A percentile compares a stretch with the other conserved stretches of the same genome.
phyloP scores from a whole-genome alignment of 495 filamentous ascomycete genomes.

The Daldinia grandis region DNA sequence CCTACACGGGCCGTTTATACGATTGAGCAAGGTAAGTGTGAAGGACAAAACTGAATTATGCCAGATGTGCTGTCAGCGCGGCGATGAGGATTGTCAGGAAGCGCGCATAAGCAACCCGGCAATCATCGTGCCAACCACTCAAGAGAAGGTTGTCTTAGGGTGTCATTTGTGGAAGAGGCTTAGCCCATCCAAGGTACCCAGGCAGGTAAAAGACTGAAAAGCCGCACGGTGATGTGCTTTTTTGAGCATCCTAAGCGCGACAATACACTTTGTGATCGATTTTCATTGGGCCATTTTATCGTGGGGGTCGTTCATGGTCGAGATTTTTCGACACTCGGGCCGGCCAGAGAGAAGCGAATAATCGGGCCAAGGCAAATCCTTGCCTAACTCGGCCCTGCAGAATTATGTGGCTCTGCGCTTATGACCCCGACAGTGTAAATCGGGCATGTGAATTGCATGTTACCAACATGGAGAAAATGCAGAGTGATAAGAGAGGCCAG shows the following conservation, averaged over 20 bases:
- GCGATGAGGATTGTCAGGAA: constrained; percentile 15
- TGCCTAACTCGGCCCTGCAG: constrained; percentile 16
- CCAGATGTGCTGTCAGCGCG: constrained; percentile 31
- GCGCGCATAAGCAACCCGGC: constrained; percentile 7
- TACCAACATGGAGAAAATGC: background rate
- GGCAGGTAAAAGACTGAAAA: constrained; percentile 1
- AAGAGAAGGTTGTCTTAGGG: constrained; percentile 3
- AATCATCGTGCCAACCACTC: constrained; percentile 23
- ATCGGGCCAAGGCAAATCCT: constrained; percentile 30
- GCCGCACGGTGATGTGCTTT: constrained; percentile 20
- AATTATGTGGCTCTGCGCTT: constrained; percentile 23
- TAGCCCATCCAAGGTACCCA: background rate
- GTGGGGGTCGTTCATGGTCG: constrained; percentile 35
- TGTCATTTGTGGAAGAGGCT: constrained; percentile 25
- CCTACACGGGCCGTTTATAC: constrained; percentile 36
- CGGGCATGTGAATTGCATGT: constrained; percentile 11
- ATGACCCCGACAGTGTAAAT: constrained; percentile 18
- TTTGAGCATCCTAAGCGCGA: constrained; percentile 28
- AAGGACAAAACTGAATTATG: constrained; percentile 13
- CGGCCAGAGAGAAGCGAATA: constrained; percentile 15
- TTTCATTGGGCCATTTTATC: constrained; percentile 24
- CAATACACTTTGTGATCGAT: constrained; percentile 2
- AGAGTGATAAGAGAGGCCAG: background rate
- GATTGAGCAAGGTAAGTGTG: constrained; percentile 13
- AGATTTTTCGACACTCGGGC: constrained; percentile 36